Base-by-base conservation (phyloP, 306 rosid genomes). In the Astragalus glycyphyllos region DNA sequence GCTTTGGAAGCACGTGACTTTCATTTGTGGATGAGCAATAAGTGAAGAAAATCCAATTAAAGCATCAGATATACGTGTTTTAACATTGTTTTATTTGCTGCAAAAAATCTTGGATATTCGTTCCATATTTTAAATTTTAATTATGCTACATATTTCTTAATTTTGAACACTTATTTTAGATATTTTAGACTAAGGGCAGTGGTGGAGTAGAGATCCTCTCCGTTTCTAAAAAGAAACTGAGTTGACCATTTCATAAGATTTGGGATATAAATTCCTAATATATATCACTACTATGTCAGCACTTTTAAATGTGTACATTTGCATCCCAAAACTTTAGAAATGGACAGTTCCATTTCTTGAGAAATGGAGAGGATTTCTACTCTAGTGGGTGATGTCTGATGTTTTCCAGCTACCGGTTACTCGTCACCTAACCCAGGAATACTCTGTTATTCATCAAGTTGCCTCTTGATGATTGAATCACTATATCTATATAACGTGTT, bases 331-430 rank as follows among this genome's bases (percentile, higher is more conserved):
- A 26, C 31, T 1, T 26, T 26, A 26, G 31, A 26, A 26, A 1
- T 26, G 31, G 31, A 26, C 4, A 26, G 1, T 26, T 26, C 31
- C 31, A 2, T 26, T 26, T 26, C 4, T 26, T 26, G 31, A 26
- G 31, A 26, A 26, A 26, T 26, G 3, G 31, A 26, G 31, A 26
- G 31, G 31, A 26, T 26, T 26, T 26, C 31, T 26, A 26, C 31
- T 26, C 31, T 26, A 26, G 3, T 26, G 14, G 14, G 40, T 38
- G 23, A 17, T 38, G 37, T 38, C 42, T 29, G 44, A 23, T 13
- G n/a, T 55, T 11, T 57, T 74, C 58, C 29, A n/a, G 40, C 50
- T 57, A 45, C 42, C 55, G 61, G 29, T 75, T 65, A 51, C 17
- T 20, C 26, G 45, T 47, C 54, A 66, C 41, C 58, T 57, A 11